A percentile compares a stretch with the other conserved stretches of the same genome.
phyloP scores from a whole-genome alignment of 1,284 basidiomycete species.

The Quambalaria eucalypti region DNA sequence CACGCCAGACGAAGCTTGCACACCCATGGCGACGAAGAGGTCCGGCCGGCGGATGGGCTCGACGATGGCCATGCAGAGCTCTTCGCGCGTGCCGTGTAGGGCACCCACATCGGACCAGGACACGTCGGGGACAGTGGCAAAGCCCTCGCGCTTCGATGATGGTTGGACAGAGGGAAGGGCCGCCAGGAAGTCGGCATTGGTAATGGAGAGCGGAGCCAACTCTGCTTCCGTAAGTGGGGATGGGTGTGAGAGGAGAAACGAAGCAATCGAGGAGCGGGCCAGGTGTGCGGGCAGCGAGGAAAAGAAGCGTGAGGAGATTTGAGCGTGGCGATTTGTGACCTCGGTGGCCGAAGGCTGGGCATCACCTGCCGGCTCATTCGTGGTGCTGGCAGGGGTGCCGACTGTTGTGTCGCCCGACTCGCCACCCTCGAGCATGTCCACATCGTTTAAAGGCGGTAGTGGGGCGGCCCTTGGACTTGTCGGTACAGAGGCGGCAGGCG shows the following conservation, averaged over 20 bases:
- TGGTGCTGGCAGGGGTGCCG: not conserved
- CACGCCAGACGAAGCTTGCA: constrained; percentile 64
- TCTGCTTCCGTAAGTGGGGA: constrained; percentile 66
- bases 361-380: not conserved
- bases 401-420: not conserved
- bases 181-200: constrained; percentile 57
- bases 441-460: too few relatives aligned
- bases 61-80: constrained; percentile 93
- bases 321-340: not conserved
- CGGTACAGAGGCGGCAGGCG: not conserved
- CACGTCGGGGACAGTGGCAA: constrained; percentile 89
- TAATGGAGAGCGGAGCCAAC: constrained; percentile 70
- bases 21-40: constrained; percentile 77
- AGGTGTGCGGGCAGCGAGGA: constrained; percentile 44
- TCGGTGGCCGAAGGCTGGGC: not conserved
- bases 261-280: constrained; percentile 65
- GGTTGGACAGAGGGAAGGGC: constrained; percentile 84
- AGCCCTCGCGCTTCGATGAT: constrained; percentile 92
- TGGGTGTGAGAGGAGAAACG: constrained; percentile 79
- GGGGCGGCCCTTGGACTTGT: not conserved
- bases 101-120: constrained; percentile 95
- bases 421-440: not conserved
- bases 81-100: constrained; percentile 70
- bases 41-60: constrained; percentile 86
- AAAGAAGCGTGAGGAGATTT: constrained; percentile 11